Base-by-base conservation (phyloP, 257 asterid genomes). In the Craterostigma plantagineum region DNA sequence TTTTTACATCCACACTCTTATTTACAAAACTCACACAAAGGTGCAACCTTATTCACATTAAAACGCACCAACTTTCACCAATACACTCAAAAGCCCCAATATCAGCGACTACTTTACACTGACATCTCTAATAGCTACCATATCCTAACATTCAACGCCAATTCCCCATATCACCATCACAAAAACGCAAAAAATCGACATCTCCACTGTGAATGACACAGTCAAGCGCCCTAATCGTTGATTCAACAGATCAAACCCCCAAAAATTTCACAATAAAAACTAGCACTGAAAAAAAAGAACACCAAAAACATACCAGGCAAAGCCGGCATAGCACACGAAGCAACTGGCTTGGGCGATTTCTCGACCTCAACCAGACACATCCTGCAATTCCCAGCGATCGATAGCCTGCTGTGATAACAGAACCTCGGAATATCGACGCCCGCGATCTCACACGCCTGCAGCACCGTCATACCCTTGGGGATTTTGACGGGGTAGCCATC, bases 301-400 rank as follows among this genome's bases (percentile, higher is more conserved):
- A 11, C 15, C 14, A 14, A 11, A 1, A 2, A 4, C 38, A 11
- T 58, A 76, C 95, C 95, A 0, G 94, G 96, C 27, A 85, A 92
- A 35, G 94, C 92, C 18, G 92, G 97, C 97, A 86, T 86, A 52
- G 97, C 97, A 63, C 97, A 86, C 13, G 93, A 86, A 38, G 97
- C 97, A 7, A 86, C 93, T 1, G 94, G 94, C 64, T 86, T 81
- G 14, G 94, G 97, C 15, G 97, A 86, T 48, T 86, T 86, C 65
- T 86, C 94, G 48, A 85, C 96, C 66, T 85, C 96, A 10, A 85
- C 94, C 38, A 81, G 92, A 60, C 96, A 85, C 96, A 85, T 85
- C 33, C 96, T 81, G 65, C 96, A 85, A 43, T 85, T 81, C 1
- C 97, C 97, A 10, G 97, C 97, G 53, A 86, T 86, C 7, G 92